Evolutionary conservation across 2,329 filamentous ascomycete species (phyloP), one percentile per base, ranked within the genome.

Genomic region (Lecanoromycetidae sp.): DNA sequence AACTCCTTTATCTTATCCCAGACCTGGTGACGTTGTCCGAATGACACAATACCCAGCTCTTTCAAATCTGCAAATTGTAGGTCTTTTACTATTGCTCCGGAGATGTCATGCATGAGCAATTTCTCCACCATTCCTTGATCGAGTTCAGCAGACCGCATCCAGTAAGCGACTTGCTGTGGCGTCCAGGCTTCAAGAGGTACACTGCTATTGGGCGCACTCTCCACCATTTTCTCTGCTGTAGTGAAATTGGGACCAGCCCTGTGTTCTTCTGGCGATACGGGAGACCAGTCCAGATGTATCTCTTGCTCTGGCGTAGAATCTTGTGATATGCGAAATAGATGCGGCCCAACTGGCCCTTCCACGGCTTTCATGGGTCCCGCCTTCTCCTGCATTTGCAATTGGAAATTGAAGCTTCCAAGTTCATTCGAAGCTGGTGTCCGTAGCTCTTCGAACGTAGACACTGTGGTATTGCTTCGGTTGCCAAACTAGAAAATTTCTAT

Each of bases 21-120:
- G 1, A 80, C 50, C 48, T 70, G 66, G 57, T 79, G 76, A 17
- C 77, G 71, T 57, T 79, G 80, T 43, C 77, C 77, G 55, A 80
- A 80, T 0, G 77, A 80, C 37, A 67, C 64, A 37, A 81, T 79
- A 42, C 74, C 75, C 10, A 80, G 66, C 57, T 81, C 77, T 56
- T 79, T 80, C 27, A 81, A 63, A 51, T 81, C 88, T 54, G 94
- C 87, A 56, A 90, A 88, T 60, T 94, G 87, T 35, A 98, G 70
- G n/a, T 90, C 87, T 44, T 94, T 79, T 17, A 96, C 70, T 47
- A 96, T 85, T 4, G 79, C 74, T 12, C 90, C 90, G 22, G 82
- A 87, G 62, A 98, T 95, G 60, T 98, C 90, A 63, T 98, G 93
- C 57, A 83, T 77, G 52, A 88, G 75, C 58, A 98, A 95, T 56